These are phyloP conservation scores for Colletotrichum sp. DNA, from an alignment of 2,329 filamentous ascomycete species.

Conservation along the genomic window DNA sequence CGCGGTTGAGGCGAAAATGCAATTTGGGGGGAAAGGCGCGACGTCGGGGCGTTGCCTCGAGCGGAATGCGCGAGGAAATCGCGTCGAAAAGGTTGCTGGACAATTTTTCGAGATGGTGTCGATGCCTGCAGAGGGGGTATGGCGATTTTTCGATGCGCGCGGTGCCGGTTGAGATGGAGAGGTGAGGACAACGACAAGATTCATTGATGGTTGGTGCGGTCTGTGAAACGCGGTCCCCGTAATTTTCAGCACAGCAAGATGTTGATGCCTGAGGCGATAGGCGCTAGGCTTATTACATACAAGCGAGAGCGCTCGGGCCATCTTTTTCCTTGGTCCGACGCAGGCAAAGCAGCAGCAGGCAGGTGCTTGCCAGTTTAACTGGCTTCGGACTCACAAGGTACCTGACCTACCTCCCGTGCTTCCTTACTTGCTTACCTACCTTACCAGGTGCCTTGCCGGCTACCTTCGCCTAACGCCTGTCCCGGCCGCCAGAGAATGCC, in stretches of 20 bases:
- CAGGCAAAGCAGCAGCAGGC: conserved; percentile 9
- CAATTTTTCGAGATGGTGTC: conserved; percentile 58
- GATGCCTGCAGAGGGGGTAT: conserved; percentile 64
- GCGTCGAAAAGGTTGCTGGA: conserved; percentile 59
- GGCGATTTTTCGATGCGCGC: conserved; percentile 67
- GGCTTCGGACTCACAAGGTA: neutral
- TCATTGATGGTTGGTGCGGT: conserved; percentile 52
- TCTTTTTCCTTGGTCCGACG: neutral
- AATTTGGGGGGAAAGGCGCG: conserved; percentile 36
- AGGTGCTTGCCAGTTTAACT: conserved; percentile 1
- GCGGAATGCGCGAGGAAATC: conserved; percentile 53
- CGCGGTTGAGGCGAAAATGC: conserved; percentile 45
- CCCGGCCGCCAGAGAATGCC: conserved; percentile 6
- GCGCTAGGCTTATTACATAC: conserved; percentile 8
- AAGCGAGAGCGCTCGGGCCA: conserved; percentile 18
- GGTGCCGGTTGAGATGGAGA: conserved; percentile 55
- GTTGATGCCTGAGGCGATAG: conserved; percentile 27
- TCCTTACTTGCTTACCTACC: neutral
- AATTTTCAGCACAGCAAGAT: conserved; percentile 45
- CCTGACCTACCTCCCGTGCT: neutral
- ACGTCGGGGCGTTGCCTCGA: conserved; percentile 45
- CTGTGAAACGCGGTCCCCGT: conserved; percentile 37
- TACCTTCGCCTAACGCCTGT: neutral
- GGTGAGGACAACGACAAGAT: conserved; percentile 57
- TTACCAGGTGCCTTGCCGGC: neutral